Evolutionary conservation across 257 asterid species (phyloP).

Genomic region (Nicotiana attenuata): DNA sequence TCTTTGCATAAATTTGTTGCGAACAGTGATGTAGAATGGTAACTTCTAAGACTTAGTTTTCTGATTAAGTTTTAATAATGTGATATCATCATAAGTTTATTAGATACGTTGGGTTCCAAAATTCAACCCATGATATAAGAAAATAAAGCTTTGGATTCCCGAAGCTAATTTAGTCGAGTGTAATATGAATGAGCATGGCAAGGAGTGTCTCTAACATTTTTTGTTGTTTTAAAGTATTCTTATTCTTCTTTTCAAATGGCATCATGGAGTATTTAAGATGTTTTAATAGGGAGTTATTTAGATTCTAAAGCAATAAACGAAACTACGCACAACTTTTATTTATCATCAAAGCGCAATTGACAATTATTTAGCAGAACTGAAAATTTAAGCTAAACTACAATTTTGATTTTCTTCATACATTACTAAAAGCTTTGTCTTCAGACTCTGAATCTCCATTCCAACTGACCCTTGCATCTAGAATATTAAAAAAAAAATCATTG

Average conservation of each 20-base stretch:
- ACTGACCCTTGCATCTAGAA: not conserved
- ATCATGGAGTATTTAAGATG: no score
- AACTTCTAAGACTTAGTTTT: no score
- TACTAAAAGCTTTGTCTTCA: slow-evolving; percentile 3
- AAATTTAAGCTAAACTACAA: not conserved
- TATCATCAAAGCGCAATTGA: not conserved
- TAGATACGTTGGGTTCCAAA: not conserved
- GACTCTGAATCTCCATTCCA: not conserved
- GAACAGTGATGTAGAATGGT: no score
- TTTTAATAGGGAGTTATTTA: no score
- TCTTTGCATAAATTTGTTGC: no score
- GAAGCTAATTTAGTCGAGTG: not conserved
- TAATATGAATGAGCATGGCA: not conserved
- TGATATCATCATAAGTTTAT: no score
- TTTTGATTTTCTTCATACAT: not conserved
- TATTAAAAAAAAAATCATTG: not conserved
- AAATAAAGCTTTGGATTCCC: not conserved
- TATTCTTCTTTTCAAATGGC: no score
- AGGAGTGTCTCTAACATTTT: not conserved
- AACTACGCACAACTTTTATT: not conserved
- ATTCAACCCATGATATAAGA: not conserved
- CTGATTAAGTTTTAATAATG: no score
- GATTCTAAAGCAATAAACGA: no score
- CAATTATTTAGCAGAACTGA: not conserved
- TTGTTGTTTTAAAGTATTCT: not conserved